Evolutionary conservation across 306 rosid species (phyloP), one percentile per base, ranked within the genome.

Genomic region (Gastrolobium villosum): DNA sequence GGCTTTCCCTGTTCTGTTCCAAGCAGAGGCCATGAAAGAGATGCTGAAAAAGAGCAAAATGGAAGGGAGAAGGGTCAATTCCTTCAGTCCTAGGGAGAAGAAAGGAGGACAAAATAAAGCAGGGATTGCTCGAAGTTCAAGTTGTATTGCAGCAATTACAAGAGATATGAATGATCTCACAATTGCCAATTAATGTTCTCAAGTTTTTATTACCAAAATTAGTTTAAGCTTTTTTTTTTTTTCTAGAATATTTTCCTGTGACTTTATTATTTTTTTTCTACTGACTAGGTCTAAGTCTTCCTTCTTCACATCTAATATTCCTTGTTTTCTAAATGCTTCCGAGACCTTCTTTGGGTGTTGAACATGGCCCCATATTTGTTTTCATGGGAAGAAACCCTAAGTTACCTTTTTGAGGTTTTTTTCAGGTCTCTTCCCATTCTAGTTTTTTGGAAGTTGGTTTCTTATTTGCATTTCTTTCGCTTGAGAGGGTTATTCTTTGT

Each of bases 11-110:
- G 99, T 96, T 78, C 61, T 96, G 81, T 87, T 81, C 67, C 98
- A 92, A 64, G 99, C 99, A 30, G 90, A 93, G 75, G 98, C 97
- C 26, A 96, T 93, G 99, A 88, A 93, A 10, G 94, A 91, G 85
- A 96, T 96, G 89, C 45, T 96, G 54, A 96, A 96, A 82, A 96
- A 90, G 84, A 89, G 87, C 86, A 86, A 85, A 35, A 64, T 84
- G 65, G 99, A 92, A 55, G 96, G 96, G 34, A 87, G 88, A 72
- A 88, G 98, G 78, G 91, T 77, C 0, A 91, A 45, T 75, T 96
- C 98, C 28, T 82, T 90, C 53, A 95, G 89, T 54, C 96, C 98
- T 15, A 91, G 90, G 55, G 98, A 86, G 7, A 83, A 78, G 7
- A 83, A 78, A 63, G 86, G 61, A 13, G 77, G 10, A 2, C 65